Evolutionary conservation across 768 basidiomycete genomes (phyloP), one percentile per base, ranked within the genome.

Genomic region (Kwoniella sp.): DNA sequence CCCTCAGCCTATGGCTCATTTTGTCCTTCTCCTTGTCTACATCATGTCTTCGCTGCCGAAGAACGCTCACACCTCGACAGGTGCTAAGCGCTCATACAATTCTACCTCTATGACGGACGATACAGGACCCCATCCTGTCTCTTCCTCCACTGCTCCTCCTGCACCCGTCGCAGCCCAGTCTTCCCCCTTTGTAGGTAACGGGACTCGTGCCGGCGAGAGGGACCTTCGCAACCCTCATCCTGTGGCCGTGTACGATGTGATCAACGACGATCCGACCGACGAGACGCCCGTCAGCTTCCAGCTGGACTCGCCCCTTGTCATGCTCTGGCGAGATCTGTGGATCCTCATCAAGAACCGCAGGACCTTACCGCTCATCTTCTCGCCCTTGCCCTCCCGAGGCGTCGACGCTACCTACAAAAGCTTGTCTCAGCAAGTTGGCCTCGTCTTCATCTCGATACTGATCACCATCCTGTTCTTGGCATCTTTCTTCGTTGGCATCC

Each of bases 161-260:
- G 41, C 41, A 45, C 41, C 41, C 41, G 17, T 45, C 41, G 41
- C 41, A 7, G 5, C 41, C 17, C 41, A 45, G 41, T 9, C 5
- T 17, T 45, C 41, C 4, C 41, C 41, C 8, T 9, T 45, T 9
- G 41, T 45, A 45, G 41, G 41, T 17, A 45, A 8, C 8, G 41
- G 41, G 9, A 45, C 41, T 17, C 41, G 41, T 11, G 41, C 41
- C 8, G 41, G 41, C 17, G 41, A 45, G 41, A 45, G 41, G 41
- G 15, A 45, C 20, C 4, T 17, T 17, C 11, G 4, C 41, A 7
- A 45, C 15, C 41, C 41, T 9, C 8, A 9, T 17, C 41, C 41
- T 3, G 41, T 45, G 15, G 41, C 41, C 8, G 61, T 63, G 45
- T 63, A 63, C 62, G 62, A 63, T 28, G 62, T 63, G 17, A 28